Percentiles rank a stretch among this genome's conserved stretches.
These are phyloP conservation scores for Vinca major DNA, from an alignment of 305 asterid species.

Conservation along the genomic window DNA sequence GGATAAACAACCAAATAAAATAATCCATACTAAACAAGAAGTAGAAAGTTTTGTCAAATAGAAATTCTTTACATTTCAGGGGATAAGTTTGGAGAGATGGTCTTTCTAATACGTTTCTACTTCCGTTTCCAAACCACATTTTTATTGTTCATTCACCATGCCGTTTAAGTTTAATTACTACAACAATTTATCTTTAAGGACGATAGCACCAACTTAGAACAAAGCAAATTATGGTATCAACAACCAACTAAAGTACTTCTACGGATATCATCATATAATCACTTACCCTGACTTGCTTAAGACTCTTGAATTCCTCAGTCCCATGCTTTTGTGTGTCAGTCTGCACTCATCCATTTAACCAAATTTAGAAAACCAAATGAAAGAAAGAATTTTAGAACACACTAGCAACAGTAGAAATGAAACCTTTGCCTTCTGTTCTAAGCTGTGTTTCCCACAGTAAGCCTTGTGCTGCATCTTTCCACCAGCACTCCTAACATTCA, in stretches of 20 bases:
- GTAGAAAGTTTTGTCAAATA: no score
- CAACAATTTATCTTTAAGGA: neutral
- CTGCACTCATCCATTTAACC: constrained; percentile 29
- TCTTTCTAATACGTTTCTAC: no score
- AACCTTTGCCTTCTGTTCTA: constrained; percentile 89
- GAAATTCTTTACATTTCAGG: no score
- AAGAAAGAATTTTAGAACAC: constrained; percentile 3
- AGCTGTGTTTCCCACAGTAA: constrained; percentile 87
- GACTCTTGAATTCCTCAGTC: constrained; percentile 74
- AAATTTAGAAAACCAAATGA: constrained; percentile 13
- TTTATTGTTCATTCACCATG: no score
- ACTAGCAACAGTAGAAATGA: constrained; percentile 8
- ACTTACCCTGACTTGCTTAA: constrained; percentile 91
- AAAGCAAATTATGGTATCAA: neutral
- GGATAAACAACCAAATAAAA: no score
- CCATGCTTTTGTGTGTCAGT: constrained; percentile 71
- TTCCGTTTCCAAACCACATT: no score
- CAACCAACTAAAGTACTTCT: neutral
- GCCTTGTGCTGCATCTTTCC: constrained; percentile 93
- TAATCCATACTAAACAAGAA: no score
- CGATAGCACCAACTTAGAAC: neutral
- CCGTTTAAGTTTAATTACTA: no score
- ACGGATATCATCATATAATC: constrained; percentile 5
- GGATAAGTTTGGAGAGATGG: no score
- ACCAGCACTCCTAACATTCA: constrained; percentile 63